Base-by-base conservation (phyloP, 768 basidiomycete genomes). In the Hericium coralloides region DNA sequence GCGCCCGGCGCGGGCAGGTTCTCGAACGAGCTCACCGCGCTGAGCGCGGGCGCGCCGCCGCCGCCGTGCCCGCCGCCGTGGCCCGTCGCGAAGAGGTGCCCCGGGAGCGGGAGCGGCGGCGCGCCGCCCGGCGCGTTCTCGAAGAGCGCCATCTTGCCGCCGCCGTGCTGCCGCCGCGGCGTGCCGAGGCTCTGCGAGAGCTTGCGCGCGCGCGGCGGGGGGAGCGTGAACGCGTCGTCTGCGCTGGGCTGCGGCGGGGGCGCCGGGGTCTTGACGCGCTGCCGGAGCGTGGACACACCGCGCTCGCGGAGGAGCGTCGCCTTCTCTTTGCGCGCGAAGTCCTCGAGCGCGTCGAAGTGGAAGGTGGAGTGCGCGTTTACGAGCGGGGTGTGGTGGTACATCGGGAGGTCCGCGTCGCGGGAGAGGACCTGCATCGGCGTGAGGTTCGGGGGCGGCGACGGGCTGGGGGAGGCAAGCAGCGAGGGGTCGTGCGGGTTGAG, bases 141-240 rank as follows among this genome's bases (percentile, higher is more conserved):
- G 67, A 98, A 98, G 2, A 95, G 73, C 0, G 94, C 95, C 69
- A 98, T 79, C 70, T 98, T 98, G 18, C 89, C 92, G 48, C 76
- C 79, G 49, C 81, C 77, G 25, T n/a, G 48, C 54, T 76, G 75
- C 3, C 77, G 69, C 38, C 87, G 80, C 4, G 89, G 88, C 50
- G 79, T 70, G 0, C 87, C 80, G 52, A 83, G 86, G 62, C 87
- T 90, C 67, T 92, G 87, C 62, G 89, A 93, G 56, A 95, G 77
- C 65, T 94, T 95, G 49, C 95, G 87, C 59, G 90, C 89, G 47
- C 92, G 85, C 3, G 82, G 66, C 2, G 79, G 70, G 25, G 66
- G 69, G 17, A 61, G 53, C n/a, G 58, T 51, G 48, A 65, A 62
- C 12, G 66, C 53, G 2, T 63, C 15, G 39, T 12, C 39, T 18